Evolutionary conservation across 495 filamentous ascomycete genomes (phyloP), one percentile per base, ranked within the genome.

Genomic region (Penicillium crystallinum): DNA sequence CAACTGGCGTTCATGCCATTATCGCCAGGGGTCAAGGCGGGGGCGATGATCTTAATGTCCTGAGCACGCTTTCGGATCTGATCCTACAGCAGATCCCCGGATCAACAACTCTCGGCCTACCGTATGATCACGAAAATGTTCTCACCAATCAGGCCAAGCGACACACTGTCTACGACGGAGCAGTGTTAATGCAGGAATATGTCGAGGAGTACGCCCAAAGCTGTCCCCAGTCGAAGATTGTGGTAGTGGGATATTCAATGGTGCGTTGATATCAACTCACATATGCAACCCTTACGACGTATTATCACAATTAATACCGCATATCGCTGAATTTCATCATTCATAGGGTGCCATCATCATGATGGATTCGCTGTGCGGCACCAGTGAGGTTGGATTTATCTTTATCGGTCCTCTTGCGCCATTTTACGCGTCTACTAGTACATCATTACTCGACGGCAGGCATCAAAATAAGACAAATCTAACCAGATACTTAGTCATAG

Each of bases 281-380:
- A 22, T 36, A 11, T 15, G 41, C n/a, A 14, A 40, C 17, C n/a
- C 3, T 17, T 4, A 2, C 46, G 12, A 22, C 18, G 8, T 15
- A 42, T 42, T 15, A 47, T 43, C 37, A 9, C 46, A 35, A 7
- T 44, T 25, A 34, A 23, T 6, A 23, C 8, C 25, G 6, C 15
- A 2, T 30, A 18, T 27, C 52, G 52, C 49, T 23, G 47, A 50
- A n/a, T 6, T 19, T 46, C 1, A 15, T 49, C 19, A 17, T 23
- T 33, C n/a, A 1, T 23, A 64, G 61, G 63, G 63, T 30, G 63
- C 57, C 6, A 52, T 66, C 4, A 42, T 53, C 29, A 42, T 64
- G 55, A 65, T 68, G 62, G 58, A 64, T 30, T 62, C 53, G 6
- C 46, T 67, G n/a, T 67, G 64, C 22, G 64, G 64, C 15, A 62